Percentiles rank a stretch among this genome's conserved stretches.
Evolutionary conservation across 106 monocot genomes (phyloP).

Genomic region (Cymbidium sinense): DNA sequence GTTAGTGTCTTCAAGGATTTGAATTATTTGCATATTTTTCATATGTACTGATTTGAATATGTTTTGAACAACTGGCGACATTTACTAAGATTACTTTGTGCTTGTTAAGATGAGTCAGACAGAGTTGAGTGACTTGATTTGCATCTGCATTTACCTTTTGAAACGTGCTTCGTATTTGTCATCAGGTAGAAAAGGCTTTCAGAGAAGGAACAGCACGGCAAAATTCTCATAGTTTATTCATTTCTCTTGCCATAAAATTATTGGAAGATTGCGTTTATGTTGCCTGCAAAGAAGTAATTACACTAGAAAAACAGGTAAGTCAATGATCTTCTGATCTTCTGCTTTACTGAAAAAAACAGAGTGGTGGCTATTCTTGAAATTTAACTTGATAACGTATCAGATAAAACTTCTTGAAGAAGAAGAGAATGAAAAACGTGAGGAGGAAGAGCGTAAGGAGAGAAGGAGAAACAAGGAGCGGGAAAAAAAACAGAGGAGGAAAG

Average conservation of each 20-base stretch:
- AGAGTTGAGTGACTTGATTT: not conserved
- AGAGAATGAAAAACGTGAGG: conserved; percentile 90
- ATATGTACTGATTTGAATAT: not conserved
- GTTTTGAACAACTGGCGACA: not conserved
- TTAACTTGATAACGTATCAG: conserved; percentile 29
- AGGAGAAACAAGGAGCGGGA: conserved; percentile 78
- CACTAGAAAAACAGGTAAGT: conserved; percentile 86
- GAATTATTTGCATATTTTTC: not conserved
- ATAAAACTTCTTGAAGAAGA: conserved; percentile 95
- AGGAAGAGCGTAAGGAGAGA: conserved; percentile 89
- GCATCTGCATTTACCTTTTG: not conserved
- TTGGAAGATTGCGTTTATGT: conserved; percentile 86
- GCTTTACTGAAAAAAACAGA: not conserved
- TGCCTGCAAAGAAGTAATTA: conserved; percentile 96
- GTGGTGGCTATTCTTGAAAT: conserved; percentile 8
- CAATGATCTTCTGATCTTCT: not conserved
- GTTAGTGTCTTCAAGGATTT: conserved; percentile 2
- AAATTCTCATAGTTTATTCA: conserved; percentile 89
- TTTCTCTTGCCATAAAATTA: conserved; percentile 76
- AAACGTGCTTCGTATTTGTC: not conserved
- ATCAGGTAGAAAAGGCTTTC: conserved; percentile 96
- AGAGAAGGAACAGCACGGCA: conserved; percentile 96
- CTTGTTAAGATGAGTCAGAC: not conserved
- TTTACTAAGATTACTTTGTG: not conserved
- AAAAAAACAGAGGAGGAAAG: conserved; percentile 87